Conservation (phyloP, 2,329 filamentous ascomycete species). For the Alternaria ventricosa region DNA sequence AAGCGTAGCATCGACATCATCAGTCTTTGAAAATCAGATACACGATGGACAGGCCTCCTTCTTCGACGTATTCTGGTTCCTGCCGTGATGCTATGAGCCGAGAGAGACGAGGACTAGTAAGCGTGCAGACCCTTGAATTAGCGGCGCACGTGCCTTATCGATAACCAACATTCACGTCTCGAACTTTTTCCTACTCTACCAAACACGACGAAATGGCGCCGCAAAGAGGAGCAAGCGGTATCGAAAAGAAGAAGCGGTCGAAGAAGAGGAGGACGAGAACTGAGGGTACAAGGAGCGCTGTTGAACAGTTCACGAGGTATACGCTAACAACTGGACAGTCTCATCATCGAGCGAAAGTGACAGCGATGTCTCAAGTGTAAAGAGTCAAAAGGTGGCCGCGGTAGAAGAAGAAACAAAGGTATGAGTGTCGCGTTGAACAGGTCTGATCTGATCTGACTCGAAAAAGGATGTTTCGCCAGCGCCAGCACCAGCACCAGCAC, state of each 20-base stretch:
- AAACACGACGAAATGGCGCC: constrained; percentile 28
- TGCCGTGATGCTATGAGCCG: background rate
- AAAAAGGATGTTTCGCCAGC: constrained; percentile 5
- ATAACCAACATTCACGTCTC: constrained; percentile 31
- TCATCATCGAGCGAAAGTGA: constrained; percentile 43
- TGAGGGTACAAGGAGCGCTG: constrained; percentile 21
- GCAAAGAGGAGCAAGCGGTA: constrained; percentile 20
- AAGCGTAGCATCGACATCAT: background rate
- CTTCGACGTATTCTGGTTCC: background rate
- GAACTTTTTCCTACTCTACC: constrained; percentile 22
- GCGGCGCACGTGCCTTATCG: constrained; percentile 19
- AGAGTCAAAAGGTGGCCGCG: constrained; percentile 11
- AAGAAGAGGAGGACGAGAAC: constrained; percentile 44
- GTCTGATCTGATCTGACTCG: background rate
- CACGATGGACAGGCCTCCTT: background rate
- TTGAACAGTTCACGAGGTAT: background rate
- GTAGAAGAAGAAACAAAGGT: constrained; percentile 2
- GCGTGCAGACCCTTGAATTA: constrained; percentile 7
- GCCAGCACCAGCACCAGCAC: constrained; percentile 3
- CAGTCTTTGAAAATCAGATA: background rate
- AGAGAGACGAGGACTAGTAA: background rate
- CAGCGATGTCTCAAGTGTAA: constrained; percentile 32
- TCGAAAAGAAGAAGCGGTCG: constrained; percentile 32
- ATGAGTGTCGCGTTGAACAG: background rate
- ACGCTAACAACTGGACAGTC: constrained; percentile 23